A percentile compares a stretch with the other conserved stretches of the same genome.
These are phyloP conservation scores for Pythium brachiatum DNA, from an alignment of 352 stramenopile genomes.

Conservation along the genomic window DNA sequence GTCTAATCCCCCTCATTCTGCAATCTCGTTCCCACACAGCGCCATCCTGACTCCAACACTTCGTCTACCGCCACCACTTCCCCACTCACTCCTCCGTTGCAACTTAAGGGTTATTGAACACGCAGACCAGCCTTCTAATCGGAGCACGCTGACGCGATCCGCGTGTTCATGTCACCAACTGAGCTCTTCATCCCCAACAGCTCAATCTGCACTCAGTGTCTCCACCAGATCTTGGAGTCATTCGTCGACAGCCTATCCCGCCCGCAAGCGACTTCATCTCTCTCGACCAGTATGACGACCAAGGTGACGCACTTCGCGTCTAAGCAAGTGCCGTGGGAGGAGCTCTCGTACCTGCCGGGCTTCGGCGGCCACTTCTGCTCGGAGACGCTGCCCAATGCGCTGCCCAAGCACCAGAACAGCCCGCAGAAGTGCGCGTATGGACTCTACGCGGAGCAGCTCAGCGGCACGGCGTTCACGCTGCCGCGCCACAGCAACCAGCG, in stretches of 20 bases:
- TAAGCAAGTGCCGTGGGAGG: slow-evolving; percentile 39
- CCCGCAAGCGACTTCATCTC: background rate
- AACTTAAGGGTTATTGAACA: background rate
- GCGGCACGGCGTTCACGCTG: slow-evolving; percentile 95
- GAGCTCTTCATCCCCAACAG: background rate
- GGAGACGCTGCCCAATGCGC: slow-evolving; percentile 84
- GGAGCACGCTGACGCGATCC: background rate
- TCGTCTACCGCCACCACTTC: background rate
- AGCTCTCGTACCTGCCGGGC: slow-evolving; percentile 85
- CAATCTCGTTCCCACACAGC: slow-evolving; percentile 3
- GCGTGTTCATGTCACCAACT: slow-evolving; percentile 13
- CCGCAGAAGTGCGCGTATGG: slow-evolving; percentile 92
- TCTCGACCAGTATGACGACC: background rate
- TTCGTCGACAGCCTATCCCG: slow-evolving; percentile 1
- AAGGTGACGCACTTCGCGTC: slow-evolving; percentile 23
- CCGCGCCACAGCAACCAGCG: slow-evolving; percentile 86
- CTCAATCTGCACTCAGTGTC: background rate
- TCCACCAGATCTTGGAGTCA: background rate
- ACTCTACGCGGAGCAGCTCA: slow-evolving; percentile 94
- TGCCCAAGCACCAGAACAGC: slow-evolving; percentile 94
- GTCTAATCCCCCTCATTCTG: slow-evolving; percentile 23
- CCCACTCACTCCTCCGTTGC: slow-evolving; percentile 1
- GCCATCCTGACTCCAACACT: background rate
- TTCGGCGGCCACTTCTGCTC: slow-evolving; percentile 95
- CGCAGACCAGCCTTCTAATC: slow-evolving; percentile 2